Conservation (phyloP, 148 eudicot species). For the Cornus kousa region DNA sequence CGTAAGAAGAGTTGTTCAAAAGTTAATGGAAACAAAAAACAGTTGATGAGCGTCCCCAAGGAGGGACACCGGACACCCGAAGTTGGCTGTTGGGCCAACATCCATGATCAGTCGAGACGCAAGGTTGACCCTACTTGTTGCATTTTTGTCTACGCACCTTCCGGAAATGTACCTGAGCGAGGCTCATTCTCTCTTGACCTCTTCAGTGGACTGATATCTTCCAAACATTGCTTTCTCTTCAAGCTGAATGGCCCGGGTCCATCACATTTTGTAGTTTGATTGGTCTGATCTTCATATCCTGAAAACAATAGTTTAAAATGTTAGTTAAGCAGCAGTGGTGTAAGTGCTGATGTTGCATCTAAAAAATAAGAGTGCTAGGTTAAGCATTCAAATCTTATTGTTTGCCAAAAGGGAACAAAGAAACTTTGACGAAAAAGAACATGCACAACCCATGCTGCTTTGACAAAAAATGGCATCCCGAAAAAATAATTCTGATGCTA, state of each 20-base stretch:
- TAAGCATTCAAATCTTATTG: no score
- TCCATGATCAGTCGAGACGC: no score
- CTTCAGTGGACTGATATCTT: conserved; percentile 37
- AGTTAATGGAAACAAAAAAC: neutral
- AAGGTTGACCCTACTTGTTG: no score
- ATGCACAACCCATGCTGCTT: no score
- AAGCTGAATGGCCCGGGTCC: conserved; percentile 9
- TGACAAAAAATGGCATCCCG: no score
- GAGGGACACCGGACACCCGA: no score
- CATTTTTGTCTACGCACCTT: neutral
- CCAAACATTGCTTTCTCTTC: conserved; percentile 53
- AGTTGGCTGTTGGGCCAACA: no score
- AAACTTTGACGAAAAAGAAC: no score
- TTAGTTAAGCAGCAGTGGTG: neutral
- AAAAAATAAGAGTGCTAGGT: no score
- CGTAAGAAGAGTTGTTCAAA: neutral
- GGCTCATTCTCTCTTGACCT: conserved; percentile 28
- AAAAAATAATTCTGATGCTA: no score
- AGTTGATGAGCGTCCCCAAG: neutral
- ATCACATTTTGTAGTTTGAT: conserved; percentile 1
- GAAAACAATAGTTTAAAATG: conserved; percentile 10
- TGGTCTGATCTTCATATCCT: conserved; percentile 13
- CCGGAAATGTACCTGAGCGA: conserved; percentile 20
- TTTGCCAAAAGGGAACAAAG: no score
- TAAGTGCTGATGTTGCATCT: no score